Evolutionary conservation across 2,329 filamentous ascomycete species (phyloP).

Genomic region (Sporothrix protearum): DNA sequence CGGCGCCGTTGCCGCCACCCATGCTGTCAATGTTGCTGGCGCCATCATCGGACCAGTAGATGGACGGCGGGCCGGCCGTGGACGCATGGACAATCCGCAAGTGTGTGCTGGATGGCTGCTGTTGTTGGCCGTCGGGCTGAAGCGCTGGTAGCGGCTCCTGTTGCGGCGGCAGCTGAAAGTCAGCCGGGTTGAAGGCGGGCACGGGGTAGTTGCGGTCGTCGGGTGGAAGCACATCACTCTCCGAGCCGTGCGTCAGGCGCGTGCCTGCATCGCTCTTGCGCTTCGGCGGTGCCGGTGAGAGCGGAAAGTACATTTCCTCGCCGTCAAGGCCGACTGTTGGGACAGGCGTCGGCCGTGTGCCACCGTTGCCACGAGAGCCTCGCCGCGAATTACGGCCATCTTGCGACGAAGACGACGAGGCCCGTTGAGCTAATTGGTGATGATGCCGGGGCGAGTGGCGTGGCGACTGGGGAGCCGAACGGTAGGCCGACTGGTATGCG

Average conservation of each 20-base stretch:
- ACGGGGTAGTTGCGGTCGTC: slow-evolving; percentile 23
- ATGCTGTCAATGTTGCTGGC: slow-evolving; percentile 14
- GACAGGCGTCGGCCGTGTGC: background rate
- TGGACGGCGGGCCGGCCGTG: slow-evolving; percentile 27
- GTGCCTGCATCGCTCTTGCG: slow-evolving; percentile 20
- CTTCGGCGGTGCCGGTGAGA: slow-evolving; percentile 21
- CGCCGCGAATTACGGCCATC: slow-evolving; percentile 7
- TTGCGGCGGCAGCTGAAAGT: background rate
- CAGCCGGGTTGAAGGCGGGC: slow-evolving; percentile 2
- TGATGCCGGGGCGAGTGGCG: background rate
- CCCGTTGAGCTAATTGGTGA: background rate
- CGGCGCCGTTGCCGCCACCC: slow-evolving; percentile 12
- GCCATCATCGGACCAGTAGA: slow-evolving; percentile 34
- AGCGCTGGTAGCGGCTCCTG: slow-evolving; percentile 8
- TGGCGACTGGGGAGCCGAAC: background rate
- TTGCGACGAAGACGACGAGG: background rate
- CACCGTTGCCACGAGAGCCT: slow-evolving; percentile 4
- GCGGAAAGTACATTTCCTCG: slow-evolving; percentile 20
- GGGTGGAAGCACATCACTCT: slow-evolving; percentile 24
- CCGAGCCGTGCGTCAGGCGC: slow-evolving; percentile 18
- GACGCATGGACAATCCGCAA: slow-evolving; percentile 20
- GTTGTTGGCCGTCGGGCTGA: background rate
- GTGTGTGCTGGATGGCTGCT: background rate
- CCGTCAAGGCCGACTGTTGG: slow-evolving; percentile 14
- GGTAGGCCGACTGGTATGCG: background rate